Conservation (phyloP, 2,329 filamentous ascomycete genomes). For the Phaeophleospora eucalypticola region DNA sequence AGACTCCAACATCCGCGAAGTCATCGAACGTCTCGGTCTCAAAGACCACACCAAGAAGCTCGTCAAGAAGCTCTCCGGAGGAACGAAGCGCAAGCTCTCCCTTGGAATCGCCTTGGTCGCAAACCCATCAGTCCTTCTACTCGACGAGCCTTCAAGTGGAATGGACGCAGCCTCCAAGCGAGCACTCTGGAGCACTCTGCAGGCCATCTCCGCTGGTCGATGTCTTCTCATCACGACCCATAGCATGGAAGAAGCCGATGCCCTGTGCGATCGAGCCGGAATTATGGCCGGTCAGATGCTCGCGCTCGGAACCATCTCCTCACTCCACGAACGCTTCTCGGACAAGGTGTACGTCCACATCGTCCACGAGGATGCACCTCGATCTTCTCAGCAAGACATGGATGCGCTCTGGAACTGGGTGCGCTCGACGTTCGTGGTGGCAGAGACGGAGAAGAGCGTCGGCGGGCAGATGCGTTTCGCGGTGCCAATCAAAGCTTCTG, state of each 20-base stretch:
- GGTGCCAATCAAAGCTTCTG: slow-evolving; percentile 46
- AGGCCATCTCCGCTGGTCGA: slow-evolving; percentile 65
- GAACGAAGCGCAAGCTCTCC: slow-evolving; percentile 82
- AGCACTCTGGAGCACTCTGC: slow-evolving; percentile 81
- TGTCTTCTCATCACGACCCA: slow-evolving; percentile 88
- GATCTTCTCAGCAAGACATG: slow-evolving; percentile 66
- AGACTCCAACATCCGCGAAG: slow-evolving; percentile 67
- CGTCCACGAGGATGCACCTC: slow-evolving; percentile 66
- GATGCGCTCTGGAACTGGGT: slow-evolving; percentile 63
- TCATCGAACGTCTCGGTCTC: slow-evolving; percentile 72
- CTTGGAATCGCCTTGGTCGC: slow-evolving; percentile 86
- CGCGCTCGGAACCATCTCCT: slow-evolving; percentile 68
- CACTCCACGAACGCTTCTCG: slow-evolving; percentile 67
- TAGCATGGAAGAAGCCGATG: slow-evolving; percentile 89
- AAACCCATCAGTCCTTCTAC: slow-evolving; percentile 75
- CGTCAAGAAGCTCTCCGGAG: slow-evolving; percentile 73
- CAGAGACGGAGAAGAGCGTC: slow-evolving; percentile 64
- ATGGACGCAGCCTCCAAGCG: slow-evolving; percentile 85
- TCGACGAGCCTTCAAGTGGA: slow-evolving; percentile 81
- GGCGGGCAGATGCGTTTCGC: slow-evolving; percentile 77
- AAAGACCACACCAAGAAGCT: slow-evolving; percentile 64
- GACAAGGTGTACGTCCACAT: slow-evolving; percentile 68
- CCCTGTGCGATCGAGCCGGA: slow-evolving; percentile 72
- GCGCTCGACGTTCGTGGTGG: slow-evolving; percentile 53
- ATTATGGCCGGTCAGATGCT: slow-evolving; percentile 78